These are phyloP conservation scores for Trichosporon sp. DNA, from an alignment of 1,284 basidiomycete genomes.

Conservation along the genomic window DNA sequence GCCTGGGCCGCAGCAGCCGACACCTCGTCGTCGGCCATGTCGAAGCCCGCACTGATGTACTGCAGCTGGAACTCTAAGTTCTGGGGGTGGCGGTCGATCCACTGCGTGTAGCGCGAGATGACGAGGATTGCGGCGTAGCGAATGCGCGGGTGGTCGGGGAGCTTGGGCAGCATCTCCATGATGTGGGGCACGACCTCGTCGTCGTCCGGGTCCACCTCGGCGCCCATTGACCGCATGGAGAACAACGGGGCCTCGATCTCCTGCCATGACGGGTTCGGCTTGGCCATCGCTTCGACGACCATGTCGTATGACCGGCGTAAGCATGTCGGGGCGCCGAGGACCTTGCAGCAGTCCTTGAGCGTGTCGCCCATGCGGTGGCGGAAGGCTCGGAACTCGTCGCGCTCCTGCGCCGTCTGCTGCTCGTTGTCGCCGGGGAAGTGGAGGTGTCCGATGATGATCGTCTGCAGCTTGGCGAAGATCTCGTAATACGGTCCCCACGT, in stretches of 20 bases:
- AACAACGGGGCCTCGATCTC: slow-evolving; percentile 97
- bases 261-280: slow-evolving; percentile 68
- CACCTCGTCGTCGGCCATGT: slow-evolving; percentile 74
- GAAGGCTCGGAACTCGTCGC: slow-evolving; percentile 90
- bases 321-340: slow-evolving; percentile 82
- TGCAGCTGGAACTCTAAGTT: slow-evolving; percentile 82
- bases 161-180: slow-evolving; percentile 85
- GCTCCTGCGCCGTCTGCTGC: slow-evolving; percentile 71
- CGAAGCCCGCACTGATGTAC: slow-evolving; percentile 89
- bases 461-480: slow-evolving; percentile 78
- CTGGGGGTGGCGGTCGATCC: slow-evolving; percentile 85
- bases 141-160: slow-evolving; percentile 86
- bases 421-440: slow-evolving; percentile 84
- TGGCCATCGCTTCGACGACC: slow-evolving; percentile 64
- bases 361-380: slow-evolving; percentile 99
- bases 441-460: slow-evolving; percentile 82
- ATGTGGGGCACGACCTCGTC: slow-evolving; percentile 85
- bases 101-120: slow-evolving; percentile 92
- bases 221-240: slow-evolving; percentile 97
- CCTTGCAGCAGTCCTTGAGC: slow-evolving; percentile 95
- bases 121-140: slow-evolving; percentile 94
- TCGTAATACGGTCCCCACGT: slow-evolving; percentile 57
- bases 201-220: slow-evolving; percentile 79
- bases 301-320: slow-evolving; percentile 75
- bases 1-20: slow-evolving; percentile 93